These are phyloP conservation scores for Nemania abortiva DNA, from an alignment of 2,329 filamentous ascomycete species.

Conservation along the genomic window DNA sequence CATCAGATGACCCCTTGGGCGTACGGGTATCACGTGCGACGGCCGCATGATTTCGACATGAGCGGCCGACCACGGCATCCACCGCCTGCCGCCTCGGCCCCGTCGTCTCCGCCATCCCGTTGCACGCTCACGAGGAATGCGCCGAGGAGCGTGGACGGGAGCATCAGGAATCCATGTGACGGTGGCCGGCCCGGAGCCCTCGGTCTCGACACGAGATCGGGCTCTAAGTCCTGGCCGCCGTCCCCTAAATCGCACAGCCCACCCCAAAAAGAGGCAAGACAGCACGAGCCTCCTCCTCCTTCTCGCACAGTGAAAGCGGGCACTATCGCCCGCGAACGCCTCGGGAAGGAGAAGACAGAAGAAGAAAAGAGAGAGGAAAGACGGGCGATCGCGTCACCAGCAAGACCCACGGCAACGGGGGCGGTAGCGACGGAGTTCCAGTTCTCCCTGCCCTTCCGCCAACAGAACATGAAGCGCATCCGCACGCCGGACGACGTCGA, in stretches of 20 bases:
- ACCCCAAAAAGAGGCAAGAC: slow-evolving; percentile 1
- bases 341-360: background rate
- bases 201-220: slow-evolving; percentile 1
- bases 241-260: background rate
- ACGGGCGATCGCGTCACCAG: background rate
- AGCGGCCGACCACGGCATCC: slow-evolving; percentile 36
- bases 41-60: slow-evolving; percentile 36
- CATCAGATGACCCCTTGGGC: slow-evolving; percentile 42
- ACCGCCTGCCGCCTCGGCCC: slow-evolving; percentile 30
- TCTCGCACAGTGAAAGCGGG: background rate
- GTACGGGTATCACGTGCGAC: slow-evolving; percentile 34
- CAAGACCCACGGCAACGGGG: background rate
- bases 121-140: slow-evolving; percentile 30
- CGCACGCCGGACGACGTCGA: slow-evolving; percentile 70
- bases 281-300: background rate
- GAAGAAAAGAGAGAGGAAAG: background rate
- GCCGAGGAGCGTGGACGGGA: slow-evolving; percentile 12
- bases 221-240: slow-evolving; percentile 9
- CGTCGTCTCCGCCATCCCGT: slow-evolving; percentile 33
- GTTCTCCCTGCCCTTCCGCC: background rate
- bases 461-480: slow-evolving; percentile 58
- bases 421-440: background rate
- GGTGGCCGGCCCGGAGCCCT: background rate
- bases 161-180: background rate
- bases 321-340: background rate